phyloP scores from a whole-genome alignment of 2,329 filamentous ascomycete genomes.

The Cordyceps fumosorosea region DNA sequence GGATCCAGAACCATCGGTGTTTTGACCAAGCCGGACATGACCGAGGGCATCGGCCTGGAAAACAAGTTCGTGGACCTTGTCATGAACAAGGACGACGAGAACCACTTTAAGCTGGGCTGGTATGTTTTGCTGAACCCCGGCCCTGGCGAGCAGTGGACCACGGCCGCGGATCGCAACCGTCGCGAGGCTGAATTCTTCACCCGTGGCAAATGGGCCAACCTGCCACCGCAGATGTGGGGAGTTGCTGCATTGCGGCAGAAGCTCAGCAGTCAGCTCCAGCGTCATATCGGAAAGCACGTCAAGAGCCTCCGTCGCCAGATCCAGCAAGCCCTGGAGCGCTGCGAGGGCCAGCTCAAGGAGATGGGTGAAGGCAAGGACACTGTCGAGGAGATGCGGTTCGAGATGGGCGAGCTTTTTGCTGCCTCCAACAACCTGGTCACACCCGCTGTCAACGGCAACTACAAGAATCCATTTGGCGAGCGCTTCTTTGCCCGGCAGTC shows the following conservation, averaged over 20 bases:
- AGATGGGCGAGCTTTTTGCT: constrained; percentile 47
- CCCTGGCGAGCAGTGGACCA: constrained; percentile 38
- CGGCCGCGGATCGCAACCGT: constrained; percentile 33
- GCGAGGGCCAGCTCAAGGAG: constrained; percentile 42
- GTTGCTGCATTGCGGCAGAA: constrained; percentile 40
- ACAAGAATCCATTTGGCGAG: constrained; percentile 48
- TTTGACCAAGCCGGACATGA: constrained; percentile 47
- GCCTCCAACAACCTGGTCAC: constrained; percentile 47
- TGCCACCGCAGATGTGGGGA: constrained; percentile 43
- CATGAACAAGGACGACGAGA: constrained; percentile 42
- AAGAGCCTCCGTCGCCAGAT: constrained; percentile 44
- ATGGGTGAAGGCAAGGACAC: constrained; percentile 46
- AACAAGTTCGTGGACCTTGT: constrained; percentile 49
- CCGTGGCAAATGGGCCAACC: constrained; percentile 40
- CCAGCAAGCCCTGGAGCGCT: constrained; percentile 42
- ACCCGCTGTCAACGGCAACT: constrained; percentile 47
- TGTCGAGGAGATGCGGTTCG: constrained; percentile 46
- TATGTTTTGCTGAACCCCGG: constrained; percentile 46
- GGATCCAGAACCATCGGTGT: constrained; percentile 45
- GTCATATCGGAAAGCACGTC: constrained; percentile 46
- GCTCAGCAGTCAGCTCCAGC: constrained; percentile 43
- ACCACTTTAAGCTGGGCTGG: constrained; percentile 46
- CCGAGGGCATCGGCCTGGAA: constrained; percentile 45
- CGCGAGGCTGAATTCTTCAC: constrained; percentile 44
- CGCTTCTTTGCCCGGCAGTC: constrained; percentile 45